These are phyloP conservation scores for Globisporangium heterothallicum DNA, from an alignment of 352 stramenopile genomes.

Conservation along the genomic window DNA sequence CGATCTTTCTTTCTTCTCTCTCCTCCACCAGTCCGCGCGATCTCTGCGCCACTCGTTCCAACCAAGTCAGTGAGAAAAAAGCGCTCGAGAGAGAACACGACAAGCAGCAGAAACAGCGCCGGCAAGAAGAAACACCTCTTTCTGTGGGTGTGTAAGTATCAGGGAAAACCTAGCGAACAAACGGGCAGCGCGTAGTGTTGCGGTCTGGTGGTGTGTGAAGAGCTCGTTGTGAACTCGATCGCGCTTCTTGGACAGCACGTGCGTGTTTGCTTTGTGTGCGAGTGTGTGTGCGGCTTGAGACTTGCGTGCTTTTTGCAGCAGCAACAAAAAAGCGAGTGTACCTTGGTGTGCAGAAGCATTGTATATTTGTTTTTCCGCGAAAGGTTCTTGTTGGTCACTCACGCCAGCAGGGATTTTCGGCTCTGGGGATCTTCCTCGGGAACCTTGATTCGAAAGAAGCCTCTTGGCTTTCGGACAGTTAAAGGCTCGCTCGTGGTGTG, in stretches of 20 bases:
- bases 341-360: neutral
- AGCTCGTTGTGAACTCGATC: constrained; percentile 6
- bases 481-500: neutral
- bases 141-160: neutral
- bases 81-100: neutral
- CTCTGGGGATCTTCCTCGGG: neutral
- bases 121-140: neutral
- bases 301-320: neutral
- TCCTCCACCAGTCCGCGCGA: too few relatives aligned
- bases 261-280: neutral
- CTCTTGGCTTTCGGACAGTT: constrained; percentile 1
- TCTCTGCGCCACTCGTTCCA: neutral
- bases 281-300: neutral
- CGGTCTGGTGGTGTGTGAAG: constrained; percentile 4
- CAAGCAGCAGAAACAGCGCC: neutral
- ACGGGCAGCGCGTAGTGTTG: constrained; percentile 4
- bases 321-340: constrained; percentile 1
- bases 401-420: constrained; percentile 6
- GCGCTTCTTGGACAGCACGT: constrained; percentile 1
- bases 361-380: constrained; percentile 1
- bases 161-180: neutral
- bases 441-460: neutral
- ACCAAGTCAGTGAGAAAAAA: neutral
- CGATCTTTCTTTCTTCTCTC: too few relatives aligned
- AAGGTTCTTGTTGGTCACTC: constrained; percentile 5